These are phyloP conservation scores for Cladosporium velox DNA, from an alignment of 2,329 filamentous ascomycete genomes.

Conservation along the genomic window DNA sequence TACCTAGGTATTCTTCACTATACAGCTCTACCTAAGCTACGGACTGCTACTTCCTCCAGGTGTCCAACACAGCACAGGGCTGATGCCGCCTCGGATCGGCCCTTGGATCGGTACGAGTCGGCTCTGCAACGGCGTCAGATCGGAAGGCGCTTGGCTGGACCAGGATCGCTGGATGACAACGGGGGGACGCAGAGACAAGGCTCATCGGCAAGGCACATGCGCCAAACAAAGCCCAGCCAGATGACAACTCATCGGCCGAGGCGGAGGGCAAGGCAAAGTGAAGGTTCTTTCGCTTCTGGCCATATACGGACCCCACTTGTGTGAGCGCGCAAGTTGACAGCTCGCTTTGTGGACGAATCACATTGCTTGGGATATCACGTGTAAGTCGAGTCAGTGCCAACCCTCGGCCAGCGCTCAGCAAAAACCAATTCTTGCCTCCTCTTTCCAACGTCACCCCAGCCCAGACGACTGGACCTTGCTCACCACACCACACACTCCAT, in stretches of 20 bases:
- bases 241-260: neutral
- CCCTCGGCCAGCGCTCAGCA: neutral
- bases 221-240: neutral
- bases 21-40: neutral
- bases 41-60: neutral
- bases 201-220: neutral
- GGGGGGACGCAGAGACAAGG: neutral
- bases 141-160: neutral
- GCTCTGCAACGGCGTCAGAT: neutral
- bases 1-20: neutral
- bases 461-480: slow-evolving; percentile 6
- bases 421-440: slow-evolving; percentile 17
- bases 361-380: neutral
- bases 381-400: neutral
- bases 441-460: slow-evolving; percentile 11
- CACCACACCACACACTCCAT: neutral
- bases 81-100: neutral
- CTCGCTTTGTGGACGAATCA: neutral
- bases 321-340: neutral
- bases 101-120: neutral
- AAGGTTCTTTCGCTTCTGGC: neutral
- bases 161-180: neutral
- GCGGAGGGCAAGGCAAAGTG: neutral
- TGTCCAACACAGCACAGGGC: neutral
- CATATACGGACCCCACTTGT: neutral